Evolutionary conservation across 441 rosid species (phyloP), one percentile per base, ranked within the genome.

Genomic region (Populus tomentosa): DNA sequence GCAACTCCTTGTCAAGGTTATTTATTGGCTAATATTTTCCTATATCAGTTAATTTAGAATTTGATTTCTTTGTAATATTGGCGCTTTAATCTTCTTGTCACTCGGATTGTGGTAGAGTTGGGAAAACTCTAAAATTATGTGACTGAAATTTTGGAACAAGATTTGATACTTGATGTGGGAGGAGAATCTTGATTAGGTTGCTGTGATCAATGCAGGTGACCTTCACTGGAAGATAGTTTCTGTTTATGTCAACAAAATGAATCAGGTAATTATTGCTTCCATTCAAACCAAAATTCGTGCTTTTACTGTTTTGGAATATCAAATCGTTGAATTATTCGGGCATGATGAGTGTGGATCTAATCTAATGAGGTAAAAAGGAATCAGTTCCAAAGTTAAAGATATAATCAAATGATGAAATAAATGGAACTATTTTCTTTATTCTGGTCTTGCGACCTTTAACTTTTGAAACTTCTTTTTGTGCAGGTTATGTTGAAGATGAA

Each of bases 151-250:
- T 70, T 26, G 23, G 38, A 26, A 18, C 3, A 24, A 5, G 3
- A 11, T 2, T 46, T 3, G 32, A 3, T 64, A 1, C 18, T 36
- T 6, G 32, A 13, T 24, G 26, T 10, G 36, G 32, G 11, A 40
- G 24, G 14, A 28, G 63, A 26, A 32, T 3, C 4, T 70, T 38
- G 36, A 71, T 69, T 6, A 4, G 20, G 9, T 26, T 67, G 10
- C 72, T 65, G 50, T 74, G 36, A n/a, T 36, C 16, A 69, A 23
- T 75, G 50, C 76, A 74, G 80, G 82, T 65, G 83, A 77, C 82
- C 97, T 95, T 76, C 99, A 93, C 80, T 93, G 97, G 99, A 95
- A 95, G 83, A 70, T 92, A 62, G 98, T 95, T 32, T 93, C 97
- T 7, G 97, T 95, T 71, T 93, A 92, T 77, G 83, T 92, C 74